Evolutionary conservation across 2,329 filamentous ascomycete genomes (phyloP).

Genomic region (Paecilomyces variotii): DNA sequence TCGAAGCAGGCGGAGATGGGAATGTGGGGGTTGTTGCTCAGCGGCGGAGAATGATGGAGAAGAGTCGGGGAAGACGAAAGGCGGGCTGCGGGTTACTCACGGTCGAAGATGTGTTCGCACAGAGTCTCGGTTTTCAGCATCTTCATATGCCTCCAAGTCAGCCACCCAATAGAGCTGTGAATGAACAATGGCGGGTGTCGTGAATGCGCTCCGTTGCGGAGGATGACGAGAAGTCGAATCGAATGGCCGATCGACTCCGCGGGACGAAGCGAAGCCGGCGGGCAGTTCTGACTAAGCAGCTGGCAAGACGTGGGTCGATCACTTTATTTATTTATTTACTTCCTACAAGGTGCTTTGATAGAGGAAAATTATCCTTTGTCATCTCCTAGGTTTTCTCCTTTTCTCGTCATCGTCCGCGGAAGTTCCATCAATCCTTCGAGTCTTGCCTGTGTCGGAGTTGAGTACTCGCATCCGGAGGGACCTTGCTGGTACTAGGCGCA

Average conservation of each 20-base stretch:
- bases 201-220: slow-evolving; percentile 1
- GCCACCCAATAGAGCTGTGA: slow-evolving; percentile 8
- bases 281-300: neutral
- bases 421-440: neutral
- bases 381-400: neutral
- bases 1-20: slow-evolving; percentile 4
- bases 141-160: slow-evolving; percentile 15
- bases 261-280: neutral
- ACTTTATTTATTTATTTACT: neutral
- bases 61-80: slow-evolving; percentile 10
- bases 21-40: slow-evolving; percentile 18
- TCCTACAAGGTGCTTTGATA: neutral
- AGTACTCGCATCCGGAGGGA: neutral
- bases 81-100: slow-evolving; percentile 15
- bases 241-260: neutral
- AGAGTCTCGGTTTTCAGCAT: slow-evolving; percentile 23
- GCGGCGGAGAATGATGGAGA: neutral
- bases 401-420: neutral
- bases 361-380: neutral
- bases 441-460: neutral
- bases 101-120: slow-evolving; percentile 16
- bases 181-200: slow-evolving; percentile 1
- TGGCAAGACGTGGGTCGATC: neutral
- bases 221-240: slow-evolving; percentile 1
- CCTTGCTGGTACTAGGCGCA: neutral